Percentiles rank a stretch among this genome's conserved stretches.
phyloP scores from a whole-genome alignment of 768 basidiomycete genomes.

The Gloeostereum incarnatum region DNA sequence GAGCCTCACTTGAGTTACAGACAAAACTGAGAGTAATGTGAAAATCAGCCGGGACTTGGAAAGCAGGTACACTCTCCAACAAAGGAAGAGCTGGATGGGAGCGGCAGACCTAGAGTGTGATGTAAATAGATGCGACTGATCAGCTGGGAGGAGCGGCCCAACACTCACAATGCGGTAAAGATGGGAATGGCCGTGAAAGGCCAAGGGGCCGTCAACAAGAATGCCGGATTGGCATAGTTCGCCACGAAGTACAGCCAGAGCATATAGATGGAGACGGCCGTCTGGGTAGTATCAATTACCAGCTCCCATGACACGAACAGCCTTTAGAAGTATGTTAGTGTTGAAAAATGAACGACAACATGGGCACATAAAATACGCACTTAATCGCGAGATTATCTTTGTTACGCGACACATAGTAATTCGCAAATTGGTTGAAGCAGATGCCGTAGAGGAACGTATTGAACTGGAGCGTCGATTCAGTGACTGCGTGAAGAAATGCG shows the following conservation, averaged over 20 bases:
- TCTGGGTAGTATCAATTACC: slow-evolving; percentile 10
- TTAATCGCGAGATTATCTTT: slow-evolving; percentile 1
- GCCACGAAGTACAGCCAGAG: slow-evolving; percentile 10
- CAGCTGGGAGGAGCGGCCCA: too few species aligned
- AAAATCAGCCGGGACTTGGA: slow-evolving; percentile 4
- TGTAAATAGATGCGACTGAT: not conserved
- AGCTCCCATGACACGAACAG: slow-evolving; percentile 10
- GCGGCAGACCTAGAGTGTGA: slow-evolving; percentile 4
- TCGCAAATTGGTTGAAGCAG: slow-evolving; percentile 5
- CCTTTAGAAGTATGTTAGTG: not conserved
- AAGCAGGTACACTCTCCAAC: not conserved
- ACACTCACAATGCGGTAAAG: slow-evolving; percentile 5
- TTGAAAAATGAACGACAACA: too few species aligned
- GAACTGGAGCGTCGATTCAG: slow-evolving; percentile 1
- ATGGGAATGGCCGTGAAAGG: slow-evolving; percentile 9
- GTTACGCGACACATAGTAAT: slow-evolving; percentile 4
- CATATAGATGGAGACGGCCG: slow-evolving; percentile 8
- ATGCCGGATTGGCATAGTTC: slow-evolving; percentile 9
- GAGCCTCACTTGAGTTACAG: not conserved
- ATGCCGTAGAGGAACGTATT: slow-evolving; percentile 9
- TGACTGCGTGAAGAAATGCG: not conserved
- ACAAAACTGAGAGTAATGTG: not conserved
- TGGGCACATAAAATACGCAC: not conserved
- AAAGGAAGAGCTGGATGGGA: slow-evolving; percentile 8
- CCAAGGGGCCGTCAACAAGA: slow-evolving; percentile 9